phyloP scores from a whole-genome alignment of 2,329 filamentous ascomycete genomes.

The Cyphellophora attinorum region DNA sequence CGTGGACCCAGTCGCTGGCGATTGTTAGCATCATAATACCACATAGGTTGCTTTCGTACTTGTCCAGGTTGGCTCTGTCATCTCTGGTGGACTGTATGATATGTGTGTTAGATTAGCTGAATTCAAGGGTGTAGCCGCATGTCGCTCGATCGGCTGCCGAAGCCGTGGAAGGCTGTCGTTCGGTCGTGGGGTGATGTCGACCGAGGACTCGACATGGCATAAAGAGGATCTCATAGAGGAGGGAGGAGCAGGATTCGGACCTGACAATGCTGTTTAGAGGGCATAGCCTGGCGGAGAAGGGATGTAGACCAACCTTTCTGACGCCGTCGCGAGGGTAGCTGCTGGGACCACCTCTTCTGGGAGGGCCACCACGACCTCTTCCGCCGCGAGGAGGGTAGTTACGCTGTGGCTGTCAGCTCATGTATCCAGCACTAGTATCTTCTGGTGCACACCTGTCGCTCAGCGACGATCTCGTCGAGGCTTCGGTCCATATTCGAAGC shows the following conservation, averaged over 20 bases:
- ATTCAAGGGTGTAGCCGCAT: constrained; percentile 4
- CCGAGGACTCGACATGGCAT: constrained; percentile 13
- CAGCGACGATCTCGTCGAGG: constrained; percentile 55
- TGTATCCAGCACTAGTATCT: background rate
- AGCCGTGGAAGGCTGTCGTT: constrained; percentile 7
- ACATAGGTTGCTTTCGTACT: constrained; percentile 23
- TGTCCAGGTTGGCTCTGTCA: constrained; percentile 36
- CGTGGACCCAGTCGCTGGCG: constrained; percentile 82
- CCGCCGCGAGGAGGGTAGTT: constrained; percentile 17
- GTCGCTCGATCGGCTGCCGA: constrained; percentile 24
- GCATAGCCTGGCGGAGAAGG: no score
- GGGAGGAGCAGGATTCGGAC: constrained; percentile 27
- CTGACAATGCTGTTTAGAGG: constrained; percentile 6
- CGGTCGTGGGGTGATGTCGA: constrained; percentile 6
- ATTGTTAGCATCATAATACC: constrained; percentile 7
- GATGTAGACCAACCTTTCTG: constrained; percentile 62
- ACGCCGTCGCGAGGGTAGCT: constrained; percentile 70
- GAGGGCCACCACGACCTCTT: constrained; percentile 25
- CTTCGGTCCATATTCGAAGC: constrained; percentile 53
- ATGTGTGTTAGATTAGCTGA: constrained; percentile 34
- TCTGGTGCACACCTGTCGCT: constrained; percentile 43
- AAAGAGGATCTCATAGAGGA: constrained; percentile 22
- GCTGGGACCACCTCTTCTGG: constrained; percentile 31
- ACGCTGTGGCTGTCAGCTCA: constrained; percentile 13
- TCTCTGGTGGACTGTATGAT: constrained; percentile 34